phyloP scores from a whole-genome alignment of 192 early-diverging fungal species.

The Haplosporangium gracile region DNA sequence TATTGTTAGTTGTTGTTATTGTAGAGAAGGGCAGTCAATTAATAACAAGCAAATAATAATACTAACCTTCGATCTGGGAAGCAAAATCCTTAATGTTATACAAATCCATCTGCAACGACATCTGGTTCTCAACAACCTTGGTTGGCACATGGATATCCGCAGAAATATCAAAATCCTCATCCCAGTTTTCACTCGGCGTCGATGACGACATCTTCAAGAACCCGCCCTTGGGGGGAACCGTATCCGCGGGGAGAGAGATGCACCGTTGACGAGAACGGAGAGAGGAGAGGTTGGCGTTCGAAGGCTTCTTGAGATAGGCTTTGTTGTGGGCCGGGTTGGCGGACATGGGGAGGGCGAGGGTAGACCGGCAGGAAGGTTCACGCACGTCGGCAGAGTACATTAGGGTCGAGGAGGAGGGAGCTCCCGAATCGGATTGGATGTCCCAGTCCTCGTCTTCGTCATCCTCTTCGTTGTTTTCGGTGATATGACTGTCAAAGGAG shows the following conservation, averaged over 20 bases:
- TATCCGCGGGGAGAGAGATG: conserved; percentile 18
- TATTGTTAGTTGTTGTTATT: neutral
- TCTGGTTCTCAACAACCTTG: conserved; percentile 53
- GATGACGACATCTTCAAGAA: conserved; percentile 26
- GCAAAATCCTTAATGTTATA: conserved; percentile 58
- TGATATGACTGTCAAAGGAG: neutral
- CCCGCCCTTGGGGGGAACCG: neutral
- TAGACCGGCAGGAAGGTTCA: conserved; percentile 25
- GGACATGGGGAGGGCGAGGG: conserved; percentile 24
- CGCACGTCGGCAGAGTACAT: conserved; percentile 45
- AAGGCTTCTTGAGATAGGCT: conserved; percentile 27
- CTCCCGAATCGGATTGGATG: conserved; percentile 32
- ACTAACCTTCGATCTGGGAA: conserved; percentile 48
- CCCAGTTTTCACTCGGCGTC: conserved; percentile 58
- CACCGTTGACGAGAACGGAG: conserved; percentile 37
- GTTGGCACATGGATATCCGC: conserved; percentile 53
- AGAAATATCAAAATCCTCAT: conserved; percentile 56
- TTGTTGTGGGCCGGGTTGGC: neutral
- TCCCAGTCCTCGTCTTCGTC: conserved; percentile 58
- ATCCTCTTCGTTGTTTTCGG: conserved; percentile 23
- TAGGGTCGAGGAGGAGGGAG: conserved; percentile 28
- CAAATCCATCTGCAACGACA: conserved; percentile 55
- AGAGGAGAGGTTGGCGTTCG: conserved; percentile 25
- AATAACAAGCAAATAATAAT: neutral
- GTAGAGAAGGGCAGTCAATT: neutral